phyloP scores from a whole-genome alignment of 352 stramenopile genomes.

The Globisporangium echinulatum region DNA sequence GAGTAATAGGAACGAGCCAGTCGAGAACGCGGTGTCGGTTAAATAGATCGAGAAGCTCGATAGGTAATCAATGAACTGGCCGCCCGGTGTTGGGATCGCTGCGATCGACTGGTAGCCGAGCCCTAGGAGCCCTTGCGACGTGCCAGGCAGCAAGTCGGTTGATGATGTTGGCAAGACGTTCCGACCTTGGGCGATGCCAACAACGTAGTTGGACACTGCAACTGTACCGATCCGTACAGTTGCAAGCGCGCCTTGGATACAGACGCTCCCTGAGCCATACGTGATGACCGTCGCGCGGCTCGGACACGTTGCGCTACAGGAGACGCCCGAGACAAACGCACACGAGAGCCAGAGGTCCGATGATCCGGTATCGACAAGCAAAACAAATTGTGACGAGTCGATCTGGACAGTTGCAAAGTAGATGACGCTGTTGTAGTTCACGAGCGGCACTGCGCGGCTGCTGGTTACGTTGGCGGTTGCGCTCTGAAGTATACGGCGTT shows the following conservation, averaged over 20 bases:
- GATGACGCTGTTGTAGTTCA: slow-evolving; percentile 52
- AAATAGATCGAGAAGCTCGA: slow-evolving; percentile 67
- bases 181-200: slow-evolving; percentile 42
- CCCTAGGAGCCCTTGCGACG: slow-evolving; percentile 57
- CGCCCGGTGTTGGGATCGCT: slow-evolving; percentile 32
- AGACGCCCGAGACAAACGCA: slow-evolving; percentile 31
- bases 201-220: slow-evolving; percentile 35
- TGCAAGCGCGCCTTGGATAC: slow-evolving; percentile 33
- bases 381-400: slow-evolving; percentile 27
- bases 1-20: slow-evolving; percentile 60
- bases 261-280: slow-evolving; percentile 65
- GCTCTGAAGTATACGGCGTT: not conserved
- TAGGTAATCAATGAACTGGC: slow-evolving; percentile 58
- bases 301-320: slow-evolving; percentile 42
- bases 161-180: slow-evolving; percentile 40
- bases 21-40: slow-evolving; percentile 25
- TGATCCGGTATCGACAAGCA: slow-evolving; percentile 73
- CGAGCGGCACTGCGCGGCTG: slow-evolving; percentile 2
- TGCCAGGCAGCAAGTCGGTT: slow-evolving; percentile 29
- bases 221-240: slow-evolving; percentile 44
- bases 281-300: slow-evolving; percentile 29
- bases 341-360: slow-evolving; percentile 77
- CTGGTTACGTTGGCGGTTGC: slow-evolving; percentile 2
- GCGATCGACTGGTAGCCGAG: slow-evolving; percentile 51
- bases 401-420: slow-evolving; percentile 61